Percentiles rank a stretch among this genome's conserved stretches.
phyloP scores from a whole-genome alignment of 371 early-diverging fungal species.

The Rhizopus delemar region DNA sequence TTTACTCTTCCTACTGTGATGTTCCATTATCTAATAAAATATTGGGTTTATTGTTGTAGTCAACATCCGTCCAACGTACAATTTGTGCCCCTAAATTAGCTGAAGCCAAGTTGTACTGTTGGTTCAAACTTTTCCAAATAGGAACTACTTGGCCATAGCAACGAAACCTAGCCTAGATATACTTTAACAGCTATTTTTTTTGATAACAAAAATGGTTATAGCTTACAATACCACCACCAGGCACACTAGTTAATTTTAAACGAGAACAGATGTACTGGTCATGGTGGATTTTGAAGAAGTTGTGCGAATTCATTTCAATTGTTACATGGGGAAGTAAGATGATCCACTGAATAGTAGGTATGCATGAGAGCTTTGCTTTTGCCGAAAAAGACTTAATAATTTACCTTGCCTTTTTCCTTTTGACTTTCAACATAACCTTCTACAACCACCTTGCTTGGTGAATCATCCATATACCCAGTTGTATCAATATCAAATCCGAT shows the following conservation, averaged over 20 bases:
- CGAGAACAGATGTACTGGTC: conserved; percentile 47
- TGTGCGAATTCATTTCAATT: conserved; percentile 59
- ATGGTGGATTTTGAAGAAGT: conserved; percentile 56
- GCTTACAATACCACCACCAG: conserved; percentile 80
- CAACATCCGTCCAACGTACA: conserved; percentile 65
- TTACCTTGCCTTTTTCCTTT: not conserved
- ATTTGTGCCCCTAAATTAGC: conserved; percentile 72
- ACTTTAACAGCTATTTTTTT: not conserved
- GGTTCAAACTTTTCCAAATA: conserved; percentile 36
- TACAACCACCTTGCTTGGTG: conserved; percentile 37
- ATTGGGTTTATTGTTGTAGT: conserved; percentile 66
- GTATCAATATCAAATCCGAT: conserved; percentile 84
- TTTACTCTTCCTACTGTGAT: conserved; percentile 17
- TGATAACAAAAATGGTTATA: not conserved
- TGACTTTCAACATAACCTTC: conserved; percentile 8
- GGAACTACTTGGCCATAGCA: conserved; percentile 73
- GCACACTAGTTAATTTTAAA: conserved; percentile 73
- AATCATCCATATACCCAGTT: conserved; percentile 73
- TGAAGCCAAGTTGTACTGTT: conserved; percentile 67
- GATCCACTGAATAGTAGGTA: conserved; percentile 55
- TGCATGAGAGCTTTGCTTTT: not conserved
- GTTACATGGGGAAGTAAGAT: conserved; percentile 63
- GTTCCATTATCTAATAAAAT: conserved; percentile 64
- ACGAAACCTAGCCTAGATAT: conserved; percentile 64
- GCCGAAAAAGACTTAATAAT: not conserved